Evolutionary conservation across 306 rosid genomes (phyloP).

Genomic region (Pyrus bretschneideri): DNA sequence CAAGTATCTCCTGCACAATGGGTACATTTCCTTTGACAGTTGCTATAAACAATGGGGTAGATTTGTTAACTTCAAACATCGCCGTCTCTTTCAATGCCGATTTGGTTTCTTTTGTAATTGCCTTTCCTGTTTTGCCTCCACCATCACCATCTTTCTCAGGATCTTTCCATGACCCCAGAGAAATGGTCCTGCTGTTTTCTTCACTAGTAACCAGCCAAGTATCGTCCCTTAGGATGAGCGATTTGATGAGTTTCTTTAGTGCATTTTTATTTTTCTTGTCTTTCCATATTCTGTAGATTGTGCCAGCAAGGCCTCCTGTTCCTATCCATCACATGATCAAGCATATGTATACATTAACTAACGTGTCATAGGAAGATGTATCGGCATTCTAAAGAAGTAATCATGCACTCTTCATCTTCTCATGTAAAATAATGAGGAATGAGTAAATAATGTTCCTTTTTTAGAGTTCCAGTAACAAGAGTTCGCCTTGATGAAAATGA

Average conservation of each 20-base stretch:
- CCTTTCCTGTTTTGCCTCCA: neutral
- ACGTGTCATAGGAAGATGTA: too few relatives aligned
- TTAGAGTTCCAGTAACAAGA: neutral
- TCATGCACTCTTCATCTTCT: too few relatives aligned
- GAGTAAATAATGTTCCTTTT: too few relatives aligned
- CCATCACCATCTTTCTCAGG: neutral
- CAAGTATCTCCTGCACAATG: neutral
- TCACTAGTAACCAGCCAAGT: too few relatives aligned
- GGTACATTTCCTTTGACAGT: conserved; percentile 4
- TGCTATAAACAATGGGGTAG: conserved; percentile 16
- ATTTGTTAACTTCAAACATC: neutral
- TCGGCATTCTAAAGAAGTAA: too few relatives aligned
- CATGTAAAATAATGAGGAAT: too few relatives aligned
- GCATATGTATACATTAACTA: too few relatives aligned
- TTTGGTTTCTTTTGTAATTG: neutral
- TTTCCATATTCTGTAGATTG: neutral
- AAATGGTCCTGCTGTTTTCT: neutral
- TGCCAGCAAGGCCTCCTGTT: fast-evolving
- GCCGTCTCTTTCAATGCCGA: neutral
- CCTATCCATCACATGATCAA: neutral
- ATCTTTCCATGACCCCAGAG: neutral
- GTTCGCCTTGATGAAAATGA: neutral
- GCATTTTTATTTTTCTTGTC: neutral
- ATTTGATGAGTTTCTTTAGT: neutral
- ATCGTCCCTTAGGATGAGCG: neutral